Conservation (phyloP, 2,329 filamentous ascomycete species). For the Metarhizium robertsii region DNA sequence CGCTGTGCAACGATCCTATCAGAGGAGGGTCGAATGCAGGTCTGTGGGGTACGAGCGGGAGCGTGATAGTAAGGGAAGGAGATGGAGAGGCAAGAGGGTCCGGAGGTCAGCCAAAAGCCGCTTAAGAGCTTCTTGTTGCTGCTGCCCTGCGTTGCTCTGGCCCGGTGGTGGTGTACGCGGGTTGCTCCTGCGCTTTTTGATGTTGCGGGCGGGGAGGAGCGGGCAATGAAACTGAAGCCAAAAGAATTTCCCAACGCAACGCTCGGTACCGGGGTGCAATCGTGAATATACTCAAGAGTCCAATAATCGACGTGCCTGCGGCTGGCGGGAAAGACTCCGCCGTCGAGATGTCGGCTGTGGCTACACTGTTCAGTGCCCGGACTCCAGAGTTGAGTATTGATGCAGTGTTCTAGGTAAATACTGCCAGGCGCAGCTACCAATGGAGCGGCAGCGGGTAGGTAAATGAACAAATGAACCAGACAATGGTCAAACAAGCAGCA, state of each 20-base stretch:
- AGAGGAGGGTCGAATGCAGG: conserved; percentile 3
- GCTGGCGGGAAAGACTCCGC: no score
- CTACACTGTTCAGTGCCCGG: background rate
- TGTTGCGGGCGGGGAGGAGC: no score
- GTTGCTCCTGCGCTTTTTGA: background rate
- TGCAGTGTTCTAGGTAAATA: background rate
- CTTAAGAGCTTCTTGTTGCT: background rate
- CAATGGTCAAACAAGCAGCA: background rate
- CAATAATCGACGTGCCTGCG: no score
- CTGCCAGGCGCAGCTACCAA: background rate
- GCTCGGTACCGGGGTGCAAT: background rate
- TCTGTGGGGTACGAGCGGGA: conserved; percentile 3
- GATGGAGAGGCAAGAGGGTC: background rate
- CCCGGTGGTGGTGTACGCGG: background rate
- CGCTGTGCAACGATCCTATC: conserved; percentile 3
- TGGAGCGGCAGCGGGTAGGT: background rate
- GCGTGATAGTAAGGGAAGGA: background rate
- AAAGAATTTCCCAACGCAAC: background rate
- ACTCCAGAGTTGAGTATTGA: background rate
- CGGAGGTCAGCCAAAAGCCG: background rate
- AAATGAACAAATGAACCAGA: background rate
- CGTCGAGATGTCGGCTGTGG: background rate
- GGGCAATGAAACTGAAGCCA: background rate
- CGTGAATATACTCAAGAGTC: no score
- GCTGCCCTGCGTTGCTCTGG: background rate